Evolutionary conservation across 495 filamentous ascomycete genomes (phyloP).

Genomic region (Penicillium samsonianum): DNA sequence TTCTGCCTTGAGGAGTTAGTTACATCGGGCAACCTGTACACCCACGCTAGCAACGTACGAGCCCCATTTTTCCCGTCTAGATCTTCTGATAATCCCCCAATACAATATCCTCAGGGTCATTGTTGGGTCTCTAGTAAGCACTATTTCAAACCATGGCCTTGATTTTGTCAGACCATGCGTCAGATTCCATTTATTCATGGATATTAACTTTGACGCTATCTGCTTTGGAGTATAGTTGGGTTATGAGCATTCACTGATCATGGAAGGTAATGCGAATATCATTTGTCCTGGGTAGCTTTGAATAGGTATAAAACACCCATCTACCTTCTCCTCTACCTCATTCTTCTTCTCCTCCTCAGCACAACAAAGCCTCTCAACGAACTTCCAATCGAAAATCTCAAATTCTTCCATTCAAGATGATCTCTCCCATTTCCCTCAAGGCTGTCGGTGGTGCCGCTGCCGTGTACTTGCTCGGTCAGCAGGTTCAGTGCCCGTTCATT

Average conservation of each 20-base stretch:
- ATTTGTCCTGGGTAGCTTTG: neutral
- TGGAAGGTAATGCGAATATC: neutral
- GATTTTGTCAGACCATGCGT: neutral
- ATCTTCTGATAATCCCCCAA: neutral
- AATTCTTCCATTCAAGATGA: neutral
- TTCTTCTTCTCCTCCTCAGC: neutral
- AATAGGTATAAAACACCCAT: neutral
- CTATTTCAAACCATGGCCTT: neutral
- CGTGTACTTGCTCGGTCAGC: constrained; percentile 1
- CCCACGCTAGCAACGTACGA: neutral
- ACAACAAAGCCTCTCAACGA: neutral
- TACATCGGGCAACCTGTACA: neutral
- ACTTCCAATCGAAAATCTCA: neutral
- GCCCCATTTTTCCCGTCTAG: neutral
- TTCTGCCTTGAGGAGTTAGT: neutral
- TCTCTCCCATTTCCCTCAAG: constrained; percentile 3
- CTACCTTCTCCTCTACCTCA: neutral
- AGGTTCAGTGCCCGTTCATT: neutral
- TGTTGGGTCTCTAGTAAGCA: neutral
- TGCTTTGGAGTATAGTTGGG: neutral
- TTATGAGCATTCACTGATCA: neutral
- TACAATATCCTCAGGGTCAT: neutral
- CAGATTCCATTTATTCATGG: neutral
- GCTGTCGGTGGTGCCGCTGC: constrained; percentile 1
- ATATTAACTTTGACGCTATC: neutral